Base-by-base conservation (phyloP, 2,329 filamentous ascomycete species). In the Zymoseptoria tritici region DNA sequence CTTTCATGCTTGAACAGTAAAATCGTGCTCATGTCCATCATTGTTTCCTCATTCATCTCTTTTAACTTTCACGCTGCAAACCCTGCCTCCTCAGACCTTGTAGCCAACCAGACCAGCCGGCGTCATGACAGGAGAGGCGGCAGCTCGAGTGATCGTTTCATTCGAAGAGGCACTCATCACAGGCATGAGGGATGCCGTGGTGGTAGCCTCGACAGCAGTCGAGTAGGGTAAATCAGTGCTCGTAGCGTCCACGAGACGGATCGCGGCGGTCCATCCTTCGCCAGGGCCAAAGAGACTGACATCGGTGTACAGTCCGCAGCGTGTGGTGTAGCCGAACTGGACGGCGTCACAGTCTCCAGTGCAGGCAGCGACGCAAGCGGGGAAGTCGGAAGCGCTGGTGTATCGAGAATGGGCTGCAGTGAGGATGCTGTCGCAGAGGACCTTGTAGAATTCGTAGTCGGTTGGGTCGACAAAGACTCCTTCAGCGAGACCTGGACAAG, bases 231-330 rank as follows among this genome's bases (percentile, higher is more conserved):
- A 19, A 26, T 36, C 21, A 3, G 56, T 49, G n/a, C 20, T 53
- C 11, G 50, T 54, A 16, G 62, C 62, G 42, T 56, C 49, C 13
- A 57, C 60, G 31, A 65, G 61, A 51, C 58, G 58, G 21, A 60
- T 59, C 8, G 58, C 65, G n/a, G 59, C 56, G n/a, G 66, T 67
- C 64, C 65, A 65, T 3, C 60, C 60, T 21, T 57, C 57, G 20
- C 59, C 64, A 16, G 60, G 55, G 4, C 60, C 59, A 16, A 62
- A 55, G 51, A 61, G 46, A 5, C 60, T 64, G 49, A 66, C 60
- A 50, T 59, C 57, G 5, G 62, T 64, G 56, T 64, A 66, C 1
- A 67, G 51, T 9, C 64, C 65, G 22, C 65, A 67, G 49, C 65
- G 61, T 13, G 58, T 62, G 8, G 57, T 58, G 50, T 57, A 59